Percentiles rank a stretch among this genome's conserved stretches.
phyloP scores from a whole-genome alignment of 2,329 filamentous ascomycete species.

The Fusarium robinianum region DNA sequence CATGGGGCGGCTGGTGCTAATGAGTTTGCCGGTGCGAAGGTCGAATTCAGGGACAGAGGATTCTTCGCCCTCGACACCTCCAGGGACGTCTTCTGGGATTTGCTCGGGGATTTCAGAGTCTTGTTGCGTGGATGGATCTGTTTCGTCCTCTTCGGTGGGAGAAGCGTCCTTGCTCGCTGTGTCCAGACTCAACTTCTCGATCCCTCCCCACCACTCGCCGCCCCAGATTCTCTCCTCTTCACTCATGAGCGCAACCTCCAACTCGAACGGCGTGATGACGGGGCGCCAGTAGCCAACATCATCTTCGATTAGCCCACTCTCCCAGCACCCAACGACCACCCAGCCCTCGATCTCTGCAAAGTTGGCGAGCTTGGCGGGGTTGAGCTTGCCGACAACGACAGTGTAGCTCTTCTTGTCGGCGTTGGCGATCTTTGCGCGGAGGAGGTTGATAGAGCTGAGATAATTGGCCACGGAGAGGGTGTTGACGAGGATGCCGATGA shows the following conservation, averaged over 20 bases:
- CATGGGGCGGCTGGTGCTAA: slow-evolving; percentile 80
- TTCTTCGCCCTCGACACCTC: slow-evolving; percentile 64
- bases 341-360: slow-evolving; percentile 94
- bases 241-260: slow-evolving; percentile 74
- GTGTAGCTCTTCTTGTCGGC: slow-evolving; percentile 96
- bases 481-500: slow-evolving; percentile 95
- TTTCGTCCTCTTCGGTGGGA: slow-evolving; percentile 6
- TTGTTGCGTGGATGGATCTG: no score
- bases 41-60: slow-evolving; percentile 90
- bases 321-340: slow-evolving; percentile 98
- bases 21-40: slow-evolving; percentile 81
- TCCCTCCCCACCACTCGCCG: slow-evolving; percentile 86
- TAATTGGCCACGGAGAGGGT: slow-evolving; percentile 93
- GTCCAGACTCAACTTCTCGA: slow-evolving; percentile 66
- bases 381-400: slow-evolving; percentile 95
- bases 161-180: slow-evolving; percentile 33
- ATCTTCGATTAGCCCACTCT: slow-evolving; percentile 89
- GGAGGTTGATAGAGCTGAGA: slow-evolving; percentile 74
- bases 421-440: slow-evolving; percentile 72
- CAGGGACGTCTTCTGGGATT: slow-evolving; percentile 43
- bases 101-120: slow-evolving; percentile 20
- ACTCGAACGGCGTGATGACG: slow-evolving; percentile 93
- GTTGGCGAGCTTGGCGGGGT: slow-evolving; percentile 93
- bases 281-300: slow-evolving; percentile 81
- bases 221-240: slow-evolving; percentile 84